phyloP scores from a whole-genome alignment of 2,329 filamentous ascomycete species.

The Penicillium sp. region DNA sequence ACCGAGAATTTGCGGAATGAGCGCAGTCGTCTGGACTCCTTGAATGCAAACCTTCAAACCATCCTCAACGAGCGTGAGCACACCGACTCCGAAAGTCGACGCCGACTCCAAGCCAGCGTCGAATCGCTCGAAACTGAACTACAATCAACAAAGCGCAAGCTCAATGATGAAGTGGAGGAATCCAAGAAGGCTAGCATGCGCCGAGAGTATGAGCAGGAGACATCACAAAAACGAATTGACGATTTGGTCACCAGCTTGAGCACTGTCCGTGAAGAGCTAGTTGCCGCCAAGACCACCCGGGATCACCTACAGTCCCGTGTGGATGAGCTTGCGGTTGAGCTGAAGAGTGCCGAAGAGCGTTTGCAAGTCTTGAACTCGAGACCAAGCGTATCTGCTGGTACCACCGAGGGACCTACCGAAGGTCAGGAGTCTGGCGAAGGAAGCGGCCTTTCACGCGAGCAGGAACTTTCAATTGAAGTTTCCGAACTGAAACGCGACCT shows the following conservation, averaged over 20 bases:
- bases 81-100: slow-evolving; percentile 74
- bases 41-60: slow-evolving; percentile 81
- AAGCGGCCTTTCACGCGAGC: slow-evolving; percentile 62
- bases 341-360: slow-evolving; percentile 86
- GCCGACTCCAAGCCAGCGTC: slow-evolving; percentile 73
- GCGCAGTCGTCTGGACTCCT: slow-evolving; percentile 75
- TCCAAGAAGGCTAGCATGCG: slow-evolving; percentile 77
- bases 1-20: slow-evolving; percentile 84
- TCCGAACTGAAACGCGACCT: slow-evolving; percentile 85
- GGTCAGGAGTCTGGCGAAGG: slow-evolving; percentile 55
- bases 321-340: slow-evolving; percentile 82
- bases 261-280: slow-evolving; percentile 80
- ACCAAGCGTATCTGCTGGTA: slow-evolving; percentile 62
- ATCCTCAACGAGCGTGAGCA: slow-evolving; percentile 90
- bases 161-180: slow-evolving; percentile 80
- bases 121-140: slow-evolving; percentile 80
- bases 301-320: slow-evolving; percentile 88
- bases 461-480: slow-evolving; percentile 80
- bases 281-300: slow-evolving; percentile 79
- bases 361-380: slow-evolving; percentile 78
- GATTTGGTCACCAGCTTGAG: slow-evolving; percentile 80
- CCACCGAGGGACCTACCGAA: slow-evolving; percentile 40
- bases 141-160: slow-evolving; percentile 73
- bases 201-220: slow-evolving; percentile 86
- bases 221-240: slow-evolving; percentile 87